Percentiles rank a stretch among this genome's conserved stretches.
Conservation (phyloP, 164 flowering plant genomes). For the Chimonanthus salicifolius region DNA sequence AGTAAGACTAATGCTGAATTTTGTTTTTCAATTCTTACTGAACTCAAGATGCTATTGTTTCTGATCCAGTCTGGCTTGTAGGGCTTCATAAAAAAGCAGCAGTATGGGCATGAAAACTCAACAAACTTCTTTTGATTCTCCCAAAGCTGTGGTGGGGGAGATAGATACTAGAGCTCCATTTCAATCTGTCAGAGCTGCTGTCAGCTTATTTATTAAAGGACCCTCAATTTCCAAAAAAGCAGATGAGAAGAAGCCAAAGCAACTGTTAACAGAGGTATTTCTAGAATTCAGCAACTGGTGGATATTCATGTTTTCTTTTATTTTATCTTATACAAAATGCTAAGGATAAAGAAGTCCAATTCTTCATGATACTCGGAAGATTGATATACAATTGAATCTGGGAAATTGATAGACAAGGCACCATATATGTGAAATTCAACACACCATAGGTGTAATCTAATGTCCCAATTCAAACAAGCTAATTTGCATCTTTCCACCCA, state of each 20-base stretch:
- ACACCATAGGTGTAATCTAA: not conserved
- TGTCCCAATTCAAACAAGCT: not conserved
- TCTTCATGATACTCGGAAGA: not conserved
- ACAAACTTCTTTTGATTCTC: slow-evolving; percentile 39
- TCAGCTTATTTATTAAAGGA: slow-evolving; percentile 81
- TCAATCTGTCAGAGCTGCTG: slow-evolving; percentile 97
- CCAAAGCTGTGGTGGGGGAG: slow-evolving; percentile 76
- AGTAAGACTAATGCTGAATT: no score
- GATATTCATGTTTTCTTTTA: not conserved
- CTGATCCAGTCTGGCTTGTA: slow-evolving; percentile 13
- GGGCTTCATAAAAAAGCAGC: not conserved
- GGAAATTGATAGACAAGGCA: not conserved
- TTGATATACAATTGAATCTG: not conserved
- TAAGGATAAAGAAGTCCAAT: not conserved
- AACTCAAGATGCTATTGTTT: not conserved
- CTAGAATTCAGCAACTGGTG: not conserved
- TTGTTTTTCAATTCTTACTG: not conserved
- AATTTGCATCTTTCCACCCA: no score
- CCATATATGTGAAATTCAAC: not conserved
- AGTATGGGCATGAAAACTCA: slow-evolving; percentile 50
- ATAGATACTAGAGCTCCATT: slow-evolving; percentile 97
- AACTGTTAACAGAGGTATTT: slow-evolving; percentile 66
- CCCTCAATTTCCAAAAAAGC: slow-evolving; percentile 68
- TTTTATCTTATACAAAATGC: no score
- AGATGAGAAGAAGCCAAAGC: slow-evolving; percentile 51